Conservation (phyloP, 2,329 filamentous ascomycete species). For the Beauveria australis region DNA sequence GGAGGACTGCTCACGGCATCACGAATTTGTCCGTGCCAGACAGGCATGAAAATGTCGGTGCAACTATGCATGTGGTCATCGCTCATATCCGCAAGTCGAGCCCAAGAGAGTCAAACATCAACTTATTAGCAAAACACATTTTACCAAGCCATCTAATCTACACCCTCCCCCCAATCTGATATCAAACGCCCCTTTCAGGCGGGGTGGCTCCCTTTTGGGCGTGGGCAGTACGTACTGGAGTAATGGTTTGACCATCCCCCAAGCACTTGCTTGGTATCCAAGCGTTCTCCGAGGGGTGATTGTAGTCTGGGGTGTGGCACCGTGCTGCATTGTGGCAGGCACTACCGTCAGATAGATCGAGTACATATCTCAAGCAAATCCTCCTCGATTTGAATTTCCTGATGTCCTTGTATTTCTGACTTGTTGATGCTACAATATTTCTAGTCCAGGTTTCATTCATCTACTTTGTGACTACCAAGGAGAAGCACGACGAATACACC, state of each 20-base stretch:
- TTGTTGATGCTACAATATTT: too few relatives aligned
- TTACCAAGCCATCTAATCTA: not conserved
- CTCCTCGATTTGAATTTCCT: not conserved
- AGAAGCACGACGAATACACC: not conserved
- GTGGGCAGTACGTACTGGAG: not conserved
- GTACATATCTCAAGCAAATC: not conserved
- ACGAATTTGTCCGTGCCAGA: too few relatives aligned
- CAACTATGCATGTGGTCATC: not conserved
- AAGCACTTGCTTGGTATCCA: not conserved
- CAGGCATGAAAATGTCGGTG: not conserved
- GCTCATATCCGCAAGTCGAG: not conserved
- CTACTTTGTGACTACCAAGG: not conserved
- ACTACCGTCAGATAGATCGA: not conserved
- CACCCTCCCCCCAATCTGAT: slow-evolving; percentile 1
- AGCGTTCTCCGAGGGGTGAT: not conserved
- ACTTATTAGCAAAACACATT: too few relatives aligned
- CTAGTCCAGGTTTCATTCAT: too few relatives aligned
- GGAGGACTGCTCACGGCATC: too few relatives aligned
- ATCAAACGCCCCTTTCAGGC: not conserved
- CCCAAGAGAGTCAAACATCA: not conserved
- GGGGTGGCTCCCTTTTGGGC: not conserved
- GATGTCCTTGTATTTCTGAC: not conserved
- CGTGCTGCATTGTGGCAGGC: not conserved
- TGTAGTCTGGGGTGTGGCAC: not conserved
- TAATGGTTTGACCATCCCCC: too few relatives aligned